These are phyloP conservation scores for Nadsonia commutata DNA, from an alignment of 1,139 yeast species.

Conservation along the genomic window DNA sequence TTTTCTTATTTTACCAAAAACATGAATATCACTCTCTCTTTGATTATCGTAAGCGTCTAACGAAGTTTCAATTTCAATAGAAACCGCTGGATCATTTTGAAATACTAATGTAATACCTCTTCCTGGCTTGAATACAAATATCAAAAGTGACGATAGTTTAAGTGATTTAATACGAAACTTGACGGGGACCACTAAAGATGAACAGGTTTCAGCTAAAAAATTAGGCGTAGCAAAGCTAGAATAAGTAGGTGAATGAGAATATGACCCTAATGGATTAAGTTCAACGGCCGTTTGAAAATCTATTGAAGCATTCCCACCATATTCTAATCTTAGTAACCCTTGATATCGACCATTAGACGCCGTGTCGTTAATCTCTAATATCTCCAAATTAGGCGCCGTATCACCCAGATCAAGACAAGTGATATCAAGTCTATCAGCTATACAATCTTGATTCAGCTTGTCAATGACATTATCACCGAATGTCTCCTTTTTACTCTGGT, in stretches of 20 bases:
- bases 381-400: background rate
- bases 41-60: background rate
- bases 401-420: background rate
- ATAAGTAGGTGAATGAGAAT: background rate
- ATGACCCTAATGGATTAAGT: background rate
- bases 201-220: background rate
- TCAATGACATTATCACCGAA: too few species aligned
- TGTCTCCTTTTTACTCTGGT: too few species aligned
- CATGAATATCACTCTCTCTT: background rate
- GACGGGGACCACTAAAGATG: background rate
- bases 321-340: background rate
- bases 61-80: background rate
- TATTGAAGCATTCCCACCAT: background rate
- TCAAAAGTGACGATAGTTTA: background rate
- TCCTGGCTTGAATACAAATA: background rate
- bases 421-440: too few species aligned
- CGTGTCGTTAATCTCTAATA: background rate
- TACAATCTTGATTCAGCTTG: too few species aligned
- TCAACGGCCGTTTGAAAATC: background rate
- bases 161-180: background rate
- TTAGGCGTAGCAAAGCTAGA: background rate
- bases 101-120: background rate
- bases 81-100: background rate
- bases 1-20: background rate
- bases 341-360: background rate